Evolutionary conservation across 441 rosid genomes (phyloP).

Genomic region (Geranium incanum): DNA sequence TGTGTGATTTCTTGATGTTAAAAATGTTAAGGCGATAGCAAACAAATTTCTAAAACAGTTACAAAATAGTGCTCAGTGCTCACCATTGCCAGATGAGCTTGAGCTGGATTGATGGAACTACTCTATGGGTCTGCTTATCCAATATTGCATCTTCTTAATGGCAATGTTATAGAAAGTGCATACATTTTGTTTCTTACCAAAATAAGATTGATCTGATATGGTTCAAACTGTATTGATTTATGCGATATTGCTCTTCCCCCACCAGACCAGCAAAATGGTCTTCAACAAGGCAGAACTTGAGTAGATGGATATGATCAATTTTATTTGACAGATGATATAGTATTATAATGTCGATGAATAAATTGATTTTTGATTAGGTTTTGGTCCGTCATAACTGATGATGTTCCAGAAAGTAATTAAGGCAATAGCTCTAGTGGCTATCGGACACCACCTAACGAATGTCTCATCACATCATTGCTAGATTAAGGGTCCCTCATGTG

Average conservation of each 20-base stretch:
- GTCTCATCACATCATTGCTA: conserved; percentile 3
- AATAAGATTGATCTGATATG: not conserved
- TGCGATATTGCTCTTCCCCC: not conserved
- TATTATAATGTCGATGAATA: too few relatives aligned
- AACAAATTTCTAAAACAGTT: too few relatives aligned
- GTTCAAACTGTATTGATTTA: too few relatives aligned
- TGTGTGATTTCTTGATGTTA: too few relatives aligned
- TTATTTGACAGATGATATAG: too few relatives aligned
- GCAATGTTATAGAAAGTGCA: not conserved
- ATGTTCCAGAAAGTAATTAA: not conserved
- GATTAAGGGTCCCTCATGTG: not conserved
- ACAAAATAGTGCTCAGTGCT: too few relatives aligned
- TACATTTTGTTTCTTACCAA: not conserved
- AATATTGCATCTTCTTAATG: not conserved
- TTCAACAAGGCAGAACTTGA: not conserved
- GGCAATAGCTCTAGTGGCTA: too few relatives aligned
- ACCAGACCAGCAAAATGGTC: not conserved
- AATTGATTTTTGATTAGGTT: not conserved
- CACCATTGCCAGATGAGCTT: too few relatives aligned
- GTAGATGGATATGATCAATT: too few relatives aligned
- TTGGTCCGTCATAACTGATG: not conserved
- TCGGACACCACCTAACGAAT: not conserved
- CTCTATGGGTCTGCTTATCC: too few relatives aligned
- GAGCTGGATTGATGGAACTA: too few relatives aligned
- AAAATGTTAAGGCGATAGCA: too few relatives aligned